Evolutionary conservation across 306 rosid species (phyloP).

Genomic region (Cajanus cajan): DNA sequence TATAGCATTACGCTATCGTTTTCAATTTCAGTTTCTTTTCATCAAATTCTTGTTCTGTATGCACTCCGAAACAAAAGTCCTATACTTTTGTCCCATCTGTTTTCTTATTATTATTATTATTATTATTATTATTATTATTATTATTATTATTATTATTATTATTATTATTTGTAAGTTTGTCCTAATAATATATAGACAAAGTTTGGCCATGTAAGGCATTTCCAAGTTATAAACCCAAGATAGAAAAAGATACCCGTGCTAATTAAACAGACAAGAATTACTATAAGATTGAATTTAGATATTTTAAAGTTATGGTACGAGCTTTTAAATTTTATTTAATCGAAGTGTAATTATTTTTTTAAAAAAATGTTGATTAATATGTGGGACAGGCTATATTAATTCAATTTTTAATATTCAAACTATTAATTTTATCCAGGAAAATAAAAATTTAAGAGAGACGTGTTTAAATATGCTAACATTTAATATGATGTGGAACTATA

Average conservation of each 20-base stretch:
- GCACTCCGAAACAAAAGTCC: neutral
- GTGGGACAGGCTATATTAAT: neutral
- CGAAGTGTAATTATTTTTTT: neutral
- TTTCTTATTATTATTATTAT: too few species aligned
- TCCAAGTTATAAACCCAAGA: slow-evolving; percentile 12
- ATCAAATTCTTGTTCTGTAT: neutral
- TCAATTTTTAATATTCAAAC: neutral
- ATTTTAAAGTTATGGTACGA: neutral
- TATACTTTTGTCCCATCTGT: neutral
- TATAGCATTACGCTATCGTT: neutral
- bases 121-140: neutral
- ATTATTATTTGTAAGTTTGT: neutral
- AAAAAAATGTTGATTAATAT: neutral
- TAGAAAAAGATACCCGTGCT: neutral
- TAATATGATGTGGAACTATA: neutral
- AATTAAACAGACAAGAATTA: neutral
- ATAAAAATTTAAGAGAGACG: neutral
- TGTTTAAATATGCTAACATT: neutral
- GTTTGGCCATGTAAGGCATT: neutral
- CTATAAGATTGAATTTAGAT: neutral
- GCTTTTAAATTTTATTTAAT: neutral
- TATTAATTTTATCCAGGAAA: neutral
- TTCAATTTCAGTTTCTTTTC: neutral
- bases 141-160: neutral
- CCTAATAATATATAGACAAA: neutral